Percentiles rank a stretch among this genome's conserved stretches.
These are phyloP conservation scores for Diutina mesorugosa DNA, from an alignment of 1,139 yeast genomes.

Conservation along the genomic window DNA sequence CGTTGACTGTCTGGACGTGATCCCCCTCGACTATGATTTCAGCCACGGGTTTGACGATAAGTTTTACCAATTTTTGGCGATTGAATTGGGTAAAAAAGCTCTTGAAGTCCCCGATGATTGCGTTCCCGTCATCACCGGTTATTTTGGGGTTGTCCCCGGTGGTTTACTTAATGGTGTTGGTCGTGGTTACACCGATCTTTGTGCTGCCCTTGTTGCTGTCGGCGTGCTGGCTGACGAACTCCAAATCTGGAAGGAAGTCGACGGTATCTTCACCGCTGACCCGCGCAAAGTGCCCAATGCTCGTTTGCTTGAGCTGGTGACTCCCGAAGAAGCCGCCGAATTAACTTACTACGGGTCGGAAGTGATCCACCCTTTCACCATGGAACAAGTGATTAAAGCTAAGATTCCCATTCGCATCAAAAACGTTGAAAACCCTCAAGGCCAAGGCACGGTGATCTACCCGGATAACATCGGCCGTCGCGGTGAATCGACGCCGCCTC, in stretches of 20 bases:
- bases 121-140: conserved; percentile 93
- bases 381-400: conserved; percentile 97
- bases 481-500: conserved; percentile 88
- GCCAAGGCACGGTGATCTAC: conserved; percentile 84
- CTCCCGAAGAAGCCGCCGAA: conserved; percentile 98
- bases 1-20: conserved; percentile 64
- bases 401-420: conserved; percentile 93
- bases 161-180: conserved; percentile 89
- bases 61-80: conserved; percentile 56
- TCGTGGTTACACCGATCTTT: conserved; percentile 91
- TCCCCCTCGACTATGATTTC: conserved; percentile 46
- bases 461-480: conserved; percentile 79
- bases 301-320: conserved; percentile 69
- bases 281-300: conserved; percentile 93
- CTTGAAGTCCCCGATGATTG: conserved; percentile 27
- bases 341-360: conserved; percentile 95
- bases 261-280: conserved; percentile 96
- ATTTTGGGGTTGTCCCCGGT: conserved; percentile 90
- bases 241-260: conserved; percentile 98
- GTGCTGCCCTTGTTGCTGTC: conserved; percentile 94
- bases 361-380: conserved; percentile 96
- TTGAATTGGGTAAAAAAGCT: conserved; percentile 45
- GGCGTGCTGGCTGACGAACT: conserved; percentile 86
- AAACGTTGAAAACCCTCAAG: conserved; percentile 85
- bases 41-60: conserved; percentile 46